phyloP scores from a whole-genome alignment of 2,329 filamentous ascomycete genomes.

The Aspergillus quadricinctus region DNA sequence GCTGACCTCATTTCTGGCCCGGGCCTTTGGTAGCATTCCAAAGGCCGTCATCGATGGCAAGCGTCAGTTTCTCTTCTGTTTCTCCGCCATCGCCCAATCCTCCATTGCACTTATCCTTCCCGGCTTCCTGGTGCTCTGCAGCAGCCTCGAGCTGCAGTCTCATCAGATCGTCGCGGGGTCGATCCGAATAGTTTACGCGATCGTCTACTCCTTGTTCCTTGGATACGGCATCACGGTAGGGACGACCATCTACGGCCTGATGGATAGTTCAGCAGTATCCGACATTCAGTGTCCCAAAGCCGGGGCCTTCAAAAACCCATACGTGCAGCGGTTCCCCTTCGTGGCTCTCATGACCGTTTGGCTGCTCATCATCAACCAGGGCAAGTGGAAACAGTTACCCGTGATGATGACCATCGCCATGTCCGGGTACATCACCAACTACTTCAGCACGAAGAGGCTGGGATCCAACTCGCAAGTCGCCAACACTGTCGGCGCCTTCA shows the following conservation, averaged over 20 bases:
- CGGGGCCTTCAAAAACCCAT: conserved; percentile 44
- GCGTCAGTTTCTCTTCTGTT: conserved; percentile 56
- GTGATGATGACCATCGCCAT: conserved; percentile 72
- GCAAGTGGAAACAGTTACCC: conserved; percentile 72
- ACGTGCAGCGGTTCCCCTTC: conserved; percentile 61
- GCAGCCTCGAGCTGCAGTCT: conserved; percentile 63
- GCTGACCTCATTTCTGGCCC: conserved; percentile 63
- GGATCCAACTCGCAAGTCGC: conserved; percentile 67
- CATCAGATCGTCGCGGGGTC: conserved; percentile 66
- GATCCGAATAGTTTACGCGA: conserved; percentile 69
- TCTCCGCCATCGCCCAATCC: conserved; percentile 67
- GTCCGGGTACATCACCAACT: conserved; percentile 71
- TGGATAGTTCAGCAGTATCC: conserved; percentile 53
- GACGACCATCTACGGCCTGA: conserved; percentile 58
- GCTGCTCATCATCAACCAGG: conserved; percentile 74
- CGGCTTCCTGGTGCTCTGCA: conserved; percentile 60
- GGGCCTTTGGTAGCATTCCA: conserved; percentile 63
- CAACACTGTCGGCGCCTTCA: conserved; percentile 72
- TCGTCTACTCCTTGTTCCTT: conserved; percentile 68
- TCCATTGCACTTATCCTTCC: conserved; percentile 71
- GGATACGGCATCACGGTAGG: conserved; percentile 70
- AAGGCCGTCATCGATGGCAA: conserved; percentile 35
- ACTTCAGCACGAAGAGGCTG: conserved; percentile 65
- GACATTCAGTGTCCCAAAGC: conserved; percentile 45
- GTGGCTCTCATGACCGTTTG: conserved; percentile 69